Evolutionary conservation across 1,139 yeast genomes (phyloP), one percentile per base, ranked within the genome.

Genomic region (Pichia sp.): DNA sequence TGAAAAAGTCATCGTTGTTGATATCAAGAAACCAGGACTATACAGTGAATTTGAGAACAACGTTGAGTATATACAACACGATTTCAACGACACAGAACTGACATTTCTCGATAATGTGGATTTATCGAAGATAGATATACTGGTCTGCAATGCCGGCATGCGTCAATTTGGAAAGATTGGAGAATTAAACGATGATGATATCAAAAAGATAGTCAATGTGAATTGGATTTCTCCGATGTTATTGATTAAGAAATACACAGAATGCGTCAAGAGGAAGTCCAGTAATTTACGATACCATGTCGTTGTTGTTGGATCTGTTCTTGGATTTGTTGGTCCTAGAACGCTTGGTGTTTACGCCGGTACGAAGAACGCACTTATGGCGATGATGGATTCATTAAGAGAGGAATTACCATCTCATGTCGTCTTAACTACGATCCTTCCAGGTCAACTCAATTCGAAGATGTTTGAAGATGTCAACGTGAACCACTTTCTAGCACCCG

Each of bases 61-160:
- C 38, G 18, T 42, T 51, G 17, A 40, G 1, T 56, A 47, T 37
- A 22, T 51, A 3, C 12, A 45, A n/a, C 52, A 54, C 45, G 61
- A 60, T 47, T 33, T 58, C 4, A 33, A 40, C 3, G 38, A 50
- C 21, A 47, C 1, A 47, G 56, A n/a, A 57, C 64, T 34, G 14
- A 14, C 5, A 8, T 6, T 19, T 10, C 12, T 19, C 19, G 11
- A 67, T 68, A 3, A 54, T 40, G 3, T 38, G 37, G 9, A 38
- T 14, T 37, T 44, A 4, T 38, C 42, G 5, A 38, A 59, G 19
- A 67, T 85, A 2, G 74, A 81, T 30, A 68, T 85, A 0, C 63
- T 87, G 37, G 68, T 90, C 22, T 85, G 85, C 59, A 88, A 87
- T 62, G 96, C 95, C 0, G 96, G 93, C 0, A 67, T 82, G 11